Evolutionary conservation across 1,284 basidiomycete species (phyloP), one percentile per base, ranked within the genome.

Genomic region (Phylloboletellus chloephorus): DNA sequence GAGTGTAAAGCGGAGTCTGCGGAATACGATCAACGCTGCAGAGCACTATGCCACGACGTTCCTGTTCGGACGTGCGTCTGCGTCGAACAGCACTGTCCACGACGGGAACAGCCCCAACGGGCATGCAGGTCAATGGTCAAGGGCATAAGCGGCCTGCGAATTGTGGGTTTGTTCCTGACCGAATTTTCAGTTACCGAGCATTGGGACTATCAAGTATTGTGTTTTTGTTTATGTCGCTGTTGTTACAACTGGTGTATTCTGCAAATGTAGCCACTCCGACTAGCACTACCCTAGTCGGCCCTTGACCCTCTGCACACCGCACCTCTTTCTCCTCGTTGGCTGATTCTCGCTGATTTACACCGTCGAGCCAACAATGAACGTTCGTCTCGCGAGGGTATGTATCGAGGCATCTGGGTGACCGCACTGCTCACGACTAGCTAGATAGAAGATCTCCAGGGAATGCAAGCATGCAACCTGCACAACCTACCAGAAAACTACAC

Each of bases 401-500:
- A 34, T 32, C 37, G 19, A 37, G 34, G 28, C 15, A 23, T 31
- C 15, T 11, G 15, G 12, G 32, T n/a, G 19, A 35, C 20, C 10
- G n/a, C 33, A 31, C 35, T 34, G 29, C 49, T 64, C 41, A 64
- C 44, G 28, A 34, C 42, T 16, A 39, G 41, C 25, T 44, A 75
- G 74, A 65, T 71, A 52, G 68, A 72, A 29, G 85, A 88, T 64
- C 71, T 88, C 39, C 71, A 79, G 54, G 90, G 87, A 21, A 96
- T 96, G 93, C 92, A 79, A 52, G 85, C 90, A 50, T 90, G 88
- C 65, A 96, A 96, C 67, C 69, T 95, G 50, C 86, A 92, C 62
- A 95, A 95, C 59, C 69, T 96, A 12, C 93, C 92, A 2, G 92
- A 95, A 67, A 94, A 94, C 64, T 94, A 94, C 61, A 85, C 85